Base-by-base conservation (phyloP, 345 rosid genomes). In the Hibiscus mutabilis region DNA sequence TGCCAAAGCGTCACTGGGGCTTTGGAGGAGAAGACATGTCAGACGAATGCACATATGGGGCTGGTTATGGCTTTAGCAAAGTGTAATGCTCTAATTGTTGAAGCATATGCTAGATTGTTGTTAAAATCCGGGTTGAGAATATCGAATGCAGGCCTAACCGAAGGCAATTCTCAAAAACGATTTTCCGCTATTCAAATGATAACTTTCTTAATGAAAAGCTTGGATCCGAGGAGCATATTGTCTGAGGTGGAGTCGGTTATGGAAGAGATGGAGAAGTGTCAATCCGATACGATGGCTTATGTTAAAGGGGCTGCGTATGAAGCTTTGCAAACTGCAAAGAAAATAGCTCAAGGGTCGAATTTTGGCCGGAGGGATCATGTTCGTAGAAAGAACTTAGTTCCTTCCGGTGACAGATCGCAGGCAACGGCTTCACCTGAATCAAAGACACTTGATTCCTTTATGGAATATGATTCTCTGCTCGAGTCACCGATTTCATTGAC, bases 241-340 rank as follows among this genome's bases (percentile, higher is more conserved):
- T 89, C 97, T 0, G 93, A 89, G 77, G 88, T 92, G 75, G 93
- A 84, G 53, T 72, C 79, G 77, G 82, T 95, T 68, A 75, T 84
- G 2, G 80, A 78, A 62, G 94, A 88, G 74, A 92, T 95, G 99
- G 93, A 89, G 81, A 90, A 78, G 75, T 85, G 87, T 16, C 96
- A 89, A 69, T 84, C 86, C 8, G 97, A 95, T 68, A 92, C 82
- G 63, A 90, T 92, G 98, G 91, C 93, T 60, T 90, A 83, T 62
- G 97, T 92, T 31, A 88, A 81, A 75, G 96, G 93, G 25, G 96
- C 97, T 69, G 96, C 99, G 57, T 93, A 80, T 73, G 99, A 92
- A 80, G 91, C 99, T 59, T 70, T 81, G 80, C 88, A 86, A 74
- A 90, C 92, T 79, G 96, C 96, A 4, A 85, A 85, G 80, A 83